phyloP scores from a whole-genome alignment of 108 stramenopile genomes.

The Nannochloropsis salina region DNA sequence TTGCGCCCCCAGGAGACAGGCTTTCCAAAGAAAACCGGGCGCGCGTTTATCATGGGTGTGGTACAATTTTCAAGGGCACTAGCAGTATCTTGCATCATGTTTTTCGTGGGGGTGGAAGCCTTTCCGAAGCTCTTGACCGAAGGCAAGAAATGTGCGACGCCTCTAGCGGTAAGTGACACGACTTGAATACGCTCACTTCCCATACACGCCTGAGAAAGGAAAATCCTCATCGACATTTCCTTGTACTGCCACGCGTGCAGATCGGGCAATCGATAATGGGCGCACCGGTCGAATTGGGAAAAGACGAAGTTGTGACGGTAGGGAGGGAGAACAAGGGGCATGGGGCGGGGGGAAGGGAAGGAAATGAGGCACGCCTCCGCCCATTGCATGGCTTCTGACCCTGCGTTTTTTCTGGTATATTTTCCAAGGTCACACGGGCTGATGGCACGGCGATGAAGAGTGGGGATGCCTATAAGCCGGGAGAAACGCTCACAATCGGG shows the following conservation, averaged over 20 bases:
- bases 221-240: background rate
- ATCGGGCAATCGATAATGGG: background rate
- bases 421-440: background rate
- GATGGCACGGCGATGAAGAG: background rate
- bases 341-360: background rate
- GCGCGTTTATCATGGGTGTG: too few relatives aligned
- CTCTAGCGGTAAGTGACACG: background rate
- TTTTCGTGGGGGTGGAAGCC: background rate
- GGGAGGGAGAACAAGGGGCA: background rate
- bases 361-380: background rate
- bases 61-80: too few relatives aligned
- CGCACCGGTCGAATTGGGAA: background rate
- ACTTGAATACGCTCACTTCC: background rate
- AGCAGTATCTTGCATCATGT: too few relatives aligned
- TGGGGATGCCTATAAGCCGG: background rate
- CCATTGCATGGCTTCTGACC: too few relatives aligned
- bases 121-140: background rate
- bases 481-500: background rate
- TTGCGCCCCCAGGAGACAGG: too few relatives aligned
- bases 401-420: too few relatives aligned
- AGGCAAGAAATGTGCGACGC: background rate
- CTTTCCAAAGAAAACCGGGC: too few relatives aligned
- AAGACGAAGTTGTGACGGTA: conserved; percentile 5
- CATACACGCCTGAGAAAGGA: background rate
- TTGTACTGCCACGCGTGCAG: background rate